Percentiles rank a stretch among this genome's conserved stretches.
Conservation (phyloP, 305 asterid species). For the Fraxinus xanthoxyloides region DNA sequence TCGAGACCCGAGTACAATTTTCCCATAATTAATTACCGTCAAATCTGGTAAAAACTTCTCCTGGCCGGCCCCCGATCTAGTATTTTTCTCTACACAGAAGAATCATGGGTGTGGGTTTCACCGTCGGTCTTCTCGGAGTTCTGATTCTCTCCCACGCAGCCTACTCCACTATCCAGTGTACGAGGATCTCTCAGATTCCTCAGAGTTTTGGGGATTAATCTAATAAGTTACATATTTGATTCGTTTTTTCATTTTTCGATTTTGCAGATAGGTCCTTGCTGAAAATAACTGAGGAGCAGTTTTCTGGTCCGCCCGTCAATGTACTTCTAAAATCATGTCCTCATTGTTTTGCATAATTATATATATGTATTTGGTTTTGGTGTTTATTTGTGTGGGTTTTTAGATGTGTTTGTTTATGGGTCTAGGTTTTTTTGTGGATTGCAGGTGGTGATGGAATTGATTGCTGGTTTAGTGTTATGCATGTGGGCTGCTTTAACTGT, state of each 20-base stretch:
- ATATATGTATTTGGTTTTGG: not conserved
- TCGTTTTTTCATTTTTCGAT: not conserved
- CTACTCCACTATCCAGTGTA: slow-evolving; percentile 76
- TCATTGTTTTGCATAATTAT: not conserved
- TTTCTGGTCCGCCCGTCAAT: slow-evolving; percentile 61
- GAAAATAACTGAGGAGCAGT: slow-evolving; percentile 76
- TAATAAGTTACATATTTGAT: not conserved
- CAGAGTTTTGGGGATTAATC: not conserved
- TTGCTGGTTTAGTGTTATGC: slow-evolving; percentile 51
- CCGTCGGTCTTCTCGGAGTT: slow-evolving; percentile 61
- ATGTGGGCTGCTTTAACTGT: slow-evolving; percentile 69
- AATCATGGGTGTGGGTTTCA: slow-evolving; percentile 56
- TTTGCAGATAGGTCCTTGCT: slow-evolving; percentile 70
- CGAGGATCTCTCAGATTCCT: not conserved
- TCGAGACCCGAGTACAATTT: too few relatives aligned
- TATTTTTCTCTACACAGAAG: not conserved
- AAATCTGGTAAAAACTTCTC: not conserved
- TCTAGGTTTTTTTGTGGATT: slow-evolving; percentile 22
- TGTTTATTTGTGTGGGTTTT: not conserved
- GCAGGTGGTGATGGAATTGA: slow-evolving; percentile 76
- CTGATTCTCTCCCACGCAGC: slow-evolving; percentile 73
- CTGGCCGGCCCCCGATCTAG: slow-evolving; percentile 18
- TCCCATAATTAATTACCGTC: not conserved
- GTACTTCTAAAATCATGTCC: slow-evolving; percentile 31
- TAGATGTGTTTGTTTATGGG: slow-evolving; percentile 12